Conservation (phyloP, 495 filamentous ascomycete genomes). For the Penicillium subrubescens region DNA sequence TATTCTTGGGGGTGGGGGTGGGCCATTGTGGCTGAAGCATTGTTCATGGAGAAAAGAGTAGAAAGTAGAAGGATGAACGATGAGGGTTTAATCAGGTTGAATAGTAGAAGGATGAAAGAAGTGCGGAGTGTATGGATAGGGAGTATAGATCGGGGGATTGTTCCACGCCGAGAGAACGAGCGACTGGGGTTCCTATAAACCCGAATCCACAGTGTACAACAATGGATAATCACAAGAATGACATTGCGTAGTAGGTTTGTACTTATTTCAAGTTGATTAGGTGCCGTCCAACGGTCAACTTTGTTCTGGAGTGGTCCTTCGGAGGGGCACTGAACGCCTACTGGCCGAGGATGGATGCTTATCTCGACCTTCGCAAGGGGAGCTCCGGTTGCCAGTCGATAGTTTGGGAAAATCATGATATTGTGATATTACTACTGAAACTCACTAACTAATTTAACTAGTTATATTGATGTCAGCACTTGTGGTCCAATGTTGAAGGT, state of each 20-base stretch:
- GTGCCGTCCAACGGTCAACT: conserved; percentile 5
- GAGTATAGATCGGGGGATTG: not conserved
- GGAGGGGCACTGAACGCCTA: conserved; percentile 6
- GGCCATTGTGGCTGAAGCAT: conserved; percentile 35
- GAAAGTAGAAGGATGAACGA: not conserved
- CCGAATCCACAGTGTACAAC: not conserved
- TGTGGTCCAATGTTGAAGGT: not conserved
- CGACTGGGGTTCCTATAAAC: not conserved
- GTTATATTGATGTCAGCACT: not conserved
- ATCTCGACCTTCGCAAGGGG: conserved; percentile 38
- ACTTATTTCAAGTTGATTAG: not conserved
- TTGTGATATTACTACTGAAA: too few relatives aligned
- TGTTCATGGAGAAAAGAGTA: conserved; percentile 4
- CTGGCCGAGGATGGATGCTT: conserved; percentile 31
- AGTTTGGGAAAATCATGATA: conserved; percentile 12
- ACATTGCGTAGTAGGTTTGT: not conserved
- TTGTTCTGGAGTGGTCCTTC: not conserved
- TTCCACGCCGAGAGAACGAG: not conserved
- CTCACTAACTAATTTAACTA: not conserved
- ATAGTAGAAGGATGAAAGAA: not conserved
- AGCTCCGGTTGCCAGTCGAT: conserved; percentile 17
- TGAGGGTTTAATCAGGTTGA: not conserved
- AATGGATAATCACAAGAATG: not conserved
- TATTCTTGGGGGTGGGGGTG: conserved; percentile 19
- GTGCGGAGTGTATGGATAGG: not conserved